A percentile compares a stretch with the other conserved stretches of the same genome.
Conservation (phyloP, 495 filamentous ascomycete genomes). For the Daldinia vernicosa region DNA sequence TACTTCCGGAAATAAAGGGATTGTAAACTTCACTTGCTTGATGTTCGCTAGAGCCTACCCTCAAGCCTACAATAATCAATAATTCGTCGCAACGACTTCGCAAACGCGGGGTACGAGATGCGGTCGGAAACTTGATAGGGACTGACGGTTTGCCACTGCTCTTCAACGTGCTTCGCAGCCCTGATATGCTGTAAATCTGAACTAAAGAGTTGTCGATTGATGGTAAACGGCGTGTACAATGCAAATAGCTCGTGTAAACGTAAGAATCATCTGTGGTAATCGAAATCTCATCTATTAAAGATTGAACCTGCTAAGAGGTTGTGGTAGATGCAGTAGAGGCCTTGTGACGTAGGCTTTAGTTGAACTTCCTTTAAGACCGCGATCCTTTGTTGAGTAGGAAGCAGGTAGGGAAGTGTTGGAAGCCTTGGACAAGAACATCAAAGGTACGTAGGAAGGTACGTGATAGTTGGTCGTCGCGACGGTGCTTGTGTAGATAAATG, state of each 20-base stretch:
- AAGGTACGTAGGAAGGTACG: not conserved
- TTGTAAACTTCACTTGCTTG: not conserved
- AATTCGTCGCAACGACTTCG: not conserved
- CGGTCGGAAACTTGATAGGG: not conserved
- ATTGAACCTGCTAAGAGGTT: not conserved
- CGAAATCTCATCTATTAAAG: not conserved
- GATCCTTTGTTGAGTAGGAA: not conserved
- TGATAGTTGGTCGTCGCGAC: not conserved
- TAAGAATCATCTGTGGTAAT: slow-evolving; percentile 29
- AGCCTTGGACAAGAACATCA: not conserved
- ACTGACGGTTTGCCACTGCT: not conserved
- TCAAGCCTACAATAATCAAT: not conserved
- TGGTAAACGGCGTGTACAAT: slow-evolving; percentile 1
- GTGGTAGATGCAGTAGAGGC: not conserved
- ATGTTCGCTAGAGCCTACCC: not conserved
- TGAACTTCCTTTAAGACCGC: not conserved
- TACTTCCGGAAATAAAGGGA: slow-evolving; percentile 27
- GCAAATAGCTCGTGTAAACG: not conserved
- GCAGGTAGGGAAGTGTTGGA: not conserved
- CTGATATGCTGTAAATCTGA: not conserved
- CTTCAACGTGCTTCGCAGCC: not conserved
- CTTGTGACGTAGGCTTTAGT: not conserved
- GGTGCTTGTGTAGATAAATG: not conserved
- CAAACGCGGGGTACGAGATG: not conserved
- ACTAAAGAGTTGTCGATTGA: slow-evolving; percentile 6